Evolutionary conservation across 73 alveolate species (phyloP), one percentile per base, ranked within the genome.

Genomic region (Breviolum minutum): DNA sequence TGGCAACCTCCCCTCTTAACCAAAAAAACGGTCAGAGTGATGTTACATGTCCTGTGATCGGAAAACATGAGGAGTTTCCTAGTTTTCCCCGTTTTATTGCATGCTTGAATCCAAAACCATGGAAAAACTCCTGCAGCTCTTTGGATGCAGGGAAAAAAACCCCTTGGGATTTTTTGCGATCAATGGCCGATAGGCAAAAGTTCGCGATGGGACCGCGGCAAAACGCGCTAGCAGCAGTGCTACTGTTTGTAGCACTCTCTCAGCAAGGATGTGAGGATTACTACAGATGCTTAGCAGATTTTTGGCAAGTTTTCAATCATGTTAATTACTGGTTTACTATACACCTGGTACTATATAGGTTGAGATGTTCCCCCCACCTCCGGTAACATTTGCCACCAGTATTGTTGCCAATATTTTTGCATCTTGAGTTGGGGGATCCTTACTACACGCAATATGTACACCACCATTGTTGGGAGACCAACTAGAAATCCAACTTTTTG

Each of bases 251-350:
- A 10, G 94, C 94, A 13, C 17, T 86, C 20, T 62, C 94, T 14
- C 94, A 86, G 19, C 94, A 86, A 12, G 94, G 94, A 26, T 86
- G 94, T 30, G 77, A 62, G 80, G 94, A 86, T 63, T 7, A 6
- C 80, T 86, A 63, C 79, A 17, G 92, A 83, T 61, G 73, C 92
- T 83, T 32, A 20, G 14, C 89, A 24, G 22, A 24, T 27, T 63
- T 63, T 14, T 7, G 20, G 22, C 85, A 27, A 8, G 60, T 27
- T 14, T 10, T 8, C 20, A 13, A 17, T 6, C 81, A 13, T 71
- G 26, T 40, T 40, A 40, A 40, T n/a, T n/a, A 40, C 3, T 40
- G 54, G 54, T 40, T 40, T 40, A 40, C 54, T 40, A 40, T 40
- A 40, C 54, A 40, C 54, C 54, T 3, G 3, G 54, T 40, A 40